phyloP scores from a whole-genome alignment of 176 grass and related monocot genomes.

The Triticum timopheevii region DNA sequence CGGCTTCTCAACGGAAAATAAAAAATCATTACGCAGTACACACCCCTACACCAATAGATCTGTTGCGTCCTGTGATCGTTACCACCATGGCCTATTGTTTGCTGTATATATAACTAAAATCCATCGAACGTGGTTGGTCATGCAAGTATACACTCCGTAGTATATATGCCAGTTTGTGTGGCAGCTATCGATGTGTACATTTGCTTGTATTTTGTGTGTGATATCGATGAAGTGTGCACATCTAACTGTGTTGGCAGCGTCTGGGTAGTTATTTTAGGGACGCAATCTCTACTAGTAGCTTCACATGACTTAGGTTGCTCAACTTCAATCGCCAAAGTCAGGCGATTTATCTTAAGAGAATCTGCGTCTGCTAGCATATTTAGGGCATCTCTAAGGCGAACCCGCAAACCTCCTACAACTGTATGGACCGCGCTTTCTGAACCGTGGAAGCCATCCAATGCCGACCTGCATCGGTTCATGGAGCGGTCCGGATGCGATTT shows the following conservation, averaged over 20 bases:
- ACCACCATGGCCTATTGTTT: neutral
- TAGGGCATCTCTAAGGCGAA: too few species aligned
- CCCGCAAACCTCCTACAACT: too few species aligned
- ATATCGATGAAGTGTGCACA: neutral
- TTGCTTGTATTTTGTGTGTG: neutral
- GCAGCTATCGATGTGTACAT: neutral
- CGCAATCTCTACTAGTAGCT: too few species aligned
- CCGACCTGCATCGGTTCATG: too few species aligned
- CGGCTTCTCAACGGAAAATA: neutral
- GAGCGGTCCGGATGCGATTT: too few species aligned
- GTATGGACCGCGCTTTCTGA: too few species aligned
- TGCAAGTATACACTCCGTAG: neutral
- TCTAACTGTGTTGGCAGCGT: neutral
- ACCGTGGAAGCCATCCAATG: too few species aligned
- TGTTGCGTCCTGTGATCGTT: neutral
- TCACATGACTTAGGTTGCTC: too few species aligned
- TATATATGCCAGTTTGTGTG: neutral
- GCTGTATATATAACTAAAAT: neutral
- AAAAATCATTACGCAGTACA: neutral
- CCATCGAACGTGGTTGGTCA: neutral
- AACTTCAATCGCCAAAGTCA: too few species aligned
- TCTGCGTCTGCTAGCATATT: too few species aligned
- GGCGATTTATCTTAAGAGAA: too few species aligned
- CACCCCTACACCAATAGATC: neutral
- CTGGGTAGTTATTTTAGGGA: too few species aligned